Base-by-base conservation (phyloP, 805 yeast genomes). In the Lipomyces mesembrius region DNA sequence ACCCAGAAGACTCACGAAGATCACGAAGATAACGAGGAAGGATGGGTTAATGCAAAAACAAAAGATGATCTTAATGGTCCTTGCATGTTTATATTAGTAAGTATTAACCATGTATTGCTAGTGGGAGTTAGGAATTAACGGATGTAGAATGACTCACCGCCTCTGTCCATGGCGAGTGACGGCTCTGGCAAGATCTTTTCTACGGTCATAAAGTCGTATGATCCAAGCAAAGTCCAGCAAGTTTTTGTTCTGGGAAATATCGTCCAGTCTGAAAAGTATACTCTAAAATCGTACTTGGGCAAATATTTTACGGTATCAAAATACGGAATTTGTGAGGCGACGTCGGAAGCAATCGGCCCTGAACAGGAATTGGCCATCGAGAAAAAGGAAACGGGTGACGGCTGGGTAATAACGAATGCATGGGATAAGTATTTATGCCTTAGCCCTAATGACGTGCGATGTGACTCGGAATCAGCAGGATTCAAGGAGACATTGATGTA, bases 1-100 rank as follows among this genome's bases (percentile, higher is more conserved):
- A 55, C 39, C 20, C 39, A 62, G 3, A 59, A 64, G 17, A 17
- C 39, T 14, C 39, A 22, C n/a, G 61, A 53, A 20, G 66, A n/a
- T 49, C 66, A 39, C 43, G 61, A 61, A 9, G 65, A 29, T 9
- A 64, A 61, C 46, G 67, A 60, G 22, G 59, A 59, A 12, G 72
- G 71, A 49, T 76, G 79, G 78, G 70, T 71, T 37, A 68, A 79
- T 11, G 81, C 81, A 1, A 62, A 66, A 7, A 12, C 62, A 0
- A 32, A 62, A 8, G 63, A 70, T 5, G 79, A 80, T 54, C 57
- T 79, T 35, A 71, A 71, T 17, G 82, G 82, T 0, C 82, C 82
- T 0, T 49, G 77, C 32, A 62, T 79, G 64, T 35, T 79, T 3
- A 70, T 73, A 0, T 58, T 65, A 7, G 71, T 67, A 32, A 49